These are phyloP conservation scores for Kernera saxatilis DNA, from an alignment of 345 rosid genomes.

Conservation along the genomic window DNA sequence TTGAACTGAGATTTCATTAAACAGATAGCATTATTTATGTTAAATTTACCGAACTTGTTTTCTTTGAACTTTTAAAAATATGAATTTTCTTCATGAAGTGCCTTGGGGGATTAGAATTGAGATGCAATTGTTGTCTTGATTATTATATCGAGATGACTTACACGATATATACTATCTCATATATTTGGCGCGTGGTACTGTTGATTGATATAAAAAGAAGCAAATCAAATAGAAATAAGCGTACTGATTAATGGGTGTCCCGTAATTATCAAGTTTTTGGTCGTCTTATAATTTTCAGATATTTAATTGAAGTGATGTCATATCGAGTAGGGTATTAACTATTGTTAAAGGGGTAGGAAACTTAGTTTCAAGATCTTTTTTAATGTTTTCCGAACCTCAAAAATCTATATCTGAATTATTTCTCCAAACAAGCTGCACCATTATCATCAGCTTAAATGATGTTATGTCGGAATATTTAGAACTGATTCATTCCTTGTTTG, in stretches of 20 bases:
- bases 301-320: conserved; percentile 8
- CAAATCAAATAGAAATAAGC: not conserved
- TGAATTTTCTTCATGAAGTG: not conserved
- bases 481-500: not conserved
- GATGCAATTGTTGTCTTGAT: not conserved
- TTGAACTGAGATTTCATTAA: not conserved
- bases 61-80: not conserved
- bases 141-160: not conserved
- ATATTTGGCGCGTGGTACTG: not conserved
- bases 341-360: not conserved
- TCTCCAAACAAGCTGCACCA: not conserved
- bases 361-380: not conserved
- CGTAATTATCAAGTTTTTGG: not conserved
- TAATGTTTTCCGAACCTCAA: conserved; percentile 4
- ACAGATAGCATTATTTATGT: not conserved
- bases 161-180: not conserved
- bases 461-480: not conserved
- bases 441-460: not conserved
- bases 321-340: not conserved
- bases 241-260: not conserved
- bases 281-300: not conserved
- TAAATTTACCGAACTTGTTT: not conserved
- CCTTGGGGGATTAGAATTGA: not conserved
- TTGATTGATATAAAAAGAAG: not conserved
- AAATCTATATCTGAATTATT: not conserved